Percentiles rank a stretch among this genome's conserved stretches.
Evolutionary conservation across 805 yeast genomes (phyloP).

Genomic region (Cyberlindnera mycetangii): DNA sequence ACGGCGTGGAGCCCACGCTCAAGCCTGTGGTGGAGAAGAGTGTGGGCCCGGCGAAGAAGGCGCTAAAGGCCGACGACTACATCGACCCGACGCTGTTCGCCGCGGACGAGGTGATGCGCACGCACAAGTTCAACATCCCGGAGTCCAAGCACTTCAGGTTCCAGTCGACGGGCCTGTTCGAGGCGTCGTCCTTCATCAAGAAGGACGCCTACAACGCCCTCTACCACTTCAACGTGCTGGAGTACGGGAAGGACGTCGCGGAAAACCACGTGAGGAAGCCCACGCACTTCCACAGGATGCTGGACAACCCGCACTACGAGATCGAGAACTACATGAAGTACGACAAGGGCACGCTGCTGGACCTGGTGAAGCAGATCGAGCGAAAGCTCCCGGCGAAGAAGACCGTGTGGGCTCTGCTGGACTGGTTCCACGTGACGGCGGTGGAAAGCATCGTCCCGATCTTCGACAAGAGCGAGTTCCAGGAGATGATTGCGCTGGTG

Average conservation of each 20-base stretch:
- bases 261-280: constrained; percentile 3
- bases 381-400: constrained; percentile 49
- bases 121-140: constrained; percentile 15
- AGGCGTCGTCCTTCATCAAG: constrained; percentile 14
- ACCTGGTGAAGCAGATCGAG: constrained; percentile 29
- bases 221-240: constrained; percentile 16
- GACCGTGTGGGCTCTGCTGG: constrained; percentile 54
- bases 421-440: constrained; percentile 19
- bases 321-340: constrained; percentile 20
- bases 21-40: not conserved
- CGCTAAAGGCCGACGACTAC: constrained; percentile 12
- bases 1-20: not conserved
- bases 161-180: constrained; percentile 24
- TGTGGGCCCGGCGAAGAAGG: no score
- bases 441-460: constrained; percentile 38
- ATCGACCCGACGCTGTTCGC: constrained; percentile 19
- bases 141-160: constrained; percentile 15
- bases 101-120: constrained; percentile 12
- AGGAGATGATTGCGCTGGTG: constrained; percentile 36
- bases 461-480: constrained; percentile 51
- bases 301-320: constrained; percentile 19
- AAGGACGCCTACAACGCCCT: constrained; percentile 20
- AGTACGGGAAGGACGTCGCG: constrained; percentile 4
- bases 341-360: constrained; percentile 16
- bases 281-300: constrained; percentile 13